Evolutionary conservation across 768 basidiomycete species (phyloP).

Genomic region (Aureoboletus auriporus): DNA sequence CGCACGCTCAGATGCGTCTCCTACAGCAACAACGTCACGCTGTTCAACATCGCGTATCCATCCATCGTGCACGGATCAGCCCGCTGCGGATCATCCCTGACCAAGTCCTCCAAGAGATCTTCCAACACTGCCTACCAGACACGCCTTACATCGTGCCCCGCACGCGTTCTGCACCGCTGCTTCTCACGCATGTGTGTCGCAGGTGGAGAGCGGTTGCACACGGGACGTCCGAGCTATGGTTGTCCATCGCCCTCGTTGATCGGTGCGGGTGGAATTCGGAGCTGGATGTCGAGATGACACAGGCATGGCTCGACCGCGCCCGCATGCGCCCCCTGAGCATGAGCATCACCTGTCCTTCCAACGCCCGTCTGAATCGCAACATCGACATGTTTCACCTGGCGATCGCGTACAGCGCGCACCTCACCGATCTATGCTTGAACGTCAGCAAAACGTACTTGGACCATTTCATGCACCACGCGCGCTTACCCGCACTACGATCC

Average conservation of each 20-base stretch:
- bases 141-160: slow-evolving; percentile 21
- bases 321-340: slow-evolving; percentile 21
- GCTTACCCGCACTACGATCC: slow-evolving; percentile 10
- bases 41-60: slow-evolving; percentile 13
- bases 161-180: slow-evolving; percentile 23
- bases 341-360: slow-evolving; percentile 16
- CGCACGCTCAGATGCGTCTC: slow-evolving; percentile 11
- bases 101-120: slow-evolving; percentile 32
- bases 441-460: slow-evolving; percentile 18
- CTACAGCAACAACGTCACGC: slow-evolving; percentile 18
- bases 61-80: slow-evolving; percentile 27
- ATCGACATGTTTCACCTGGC: slow-evolving; percentile 16
- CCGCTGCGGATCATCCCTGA: slow-evolving; percentile 27
- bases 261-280: slow-evolving; percentile 27
- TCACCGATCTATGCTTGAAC: slow-evolving; percentile 15
- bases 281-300: slow-evolving; percentile 22
- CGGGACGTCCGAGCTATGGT: slow-evolving; percentile 32
- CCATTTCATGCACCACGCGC: slow-evolving; percentile 13
- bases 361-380: slow-evolving; percentile 11
- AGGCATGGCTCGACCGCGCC: slow-evolving; percentile 19
- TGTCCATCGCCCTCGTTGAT: slow-evolving; percentile 25
- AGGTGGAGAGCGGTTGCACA: slow-evolving; percentile 29
- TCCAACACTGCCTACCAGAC: slow-evolving; percentile 23
- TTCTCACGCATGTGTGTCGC: slow-evolving; percentile 32
- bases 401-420: slow-evolving; percentile 16